Percentiles rank a stretch among this genome's conserved stretches.
Evolutionary conservation across 73 alveolate genomes (phyloP).

Genomic region (Paraurostyla sp.): DNA sequence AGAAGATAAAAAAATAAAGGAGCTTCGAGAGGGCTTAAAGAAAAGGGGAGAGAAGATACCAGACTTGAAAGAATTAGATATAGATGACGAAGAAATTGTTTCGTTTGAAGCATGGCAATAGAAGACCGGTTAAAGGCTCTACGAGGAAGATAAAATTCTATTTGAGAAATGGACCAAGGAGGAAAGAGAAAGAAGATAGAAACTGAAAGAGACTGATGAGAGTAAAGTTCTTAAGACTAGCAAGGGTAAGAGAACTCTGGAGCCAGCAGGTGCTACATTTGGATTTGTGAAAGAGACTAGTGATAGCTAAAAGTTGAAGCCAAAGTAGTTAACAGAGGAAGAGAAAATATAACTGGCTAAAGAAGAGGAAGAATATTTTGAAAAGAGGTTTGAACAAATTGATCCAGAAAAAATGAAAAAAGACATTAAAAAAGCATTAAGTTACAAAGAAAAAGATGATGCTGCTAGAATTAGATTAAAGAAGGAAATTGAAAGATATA

Average conservation of each 20-base stretch:
- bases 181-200: conserved; percentile 6
- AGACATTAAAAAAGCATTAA: too few species aligned
- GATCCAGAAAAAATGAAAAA: too few species aligned
- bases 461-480: neutral
- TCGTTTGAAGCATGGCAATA: neutral
- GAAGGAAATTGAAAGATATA: neutral
- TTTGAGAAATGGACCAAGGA: conserved; percentile 19
- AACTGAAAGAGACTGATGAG: neutral
- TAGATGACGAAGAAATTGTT: neutral
- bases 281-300: too few species aligned
- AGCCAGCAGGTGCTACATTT: too few species aligned
- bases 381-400: too few species aligned
- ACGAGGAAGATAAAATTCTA: conserved; percentile 15
- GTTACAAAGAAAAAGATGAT: neutral
- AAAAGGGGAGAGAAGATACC: neutral
- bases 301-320: too few species aligned
- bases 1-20: neutral
- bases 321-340: too few species aligned
- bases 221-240: neutral
- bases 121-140: conserved; percentile 43
- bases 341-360: too few species aligned
- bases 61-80: neutral
- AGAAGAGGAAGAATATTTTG: too few species aligned
- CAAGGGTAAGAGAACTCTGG: too few species aligned
- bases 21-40: neutral